Percentiles rank a stretch among this genome's conserved stretches.
phyloP scores from a whole-genome alignment of 2,329 filamentous ascomycete genomes.

The Hymenoscyphus infarciens region DNA sequence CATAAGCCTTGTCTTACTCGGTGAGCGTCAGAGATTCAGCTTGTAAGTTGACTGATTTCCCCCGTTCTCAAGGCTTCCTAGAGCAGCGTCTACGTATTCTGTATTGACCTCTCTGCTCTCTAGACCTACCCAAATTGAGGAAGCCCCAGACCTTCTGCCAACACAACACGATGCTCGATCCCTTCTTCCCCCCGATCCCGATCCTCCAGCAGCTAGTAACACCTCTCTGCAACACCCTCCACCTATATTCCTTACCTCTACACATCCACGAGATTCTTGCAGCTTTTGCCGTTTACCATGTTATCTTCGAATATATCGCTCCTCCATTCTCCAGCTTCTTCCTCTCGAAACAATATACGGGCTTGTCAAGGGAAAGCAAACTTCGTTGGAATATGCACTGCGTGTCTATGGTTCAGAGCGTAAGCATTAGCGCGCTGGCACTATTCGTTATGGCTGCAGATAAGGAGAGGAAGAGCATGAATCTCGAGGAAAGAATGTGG shows the following conservation, averaged over 20 bases:
- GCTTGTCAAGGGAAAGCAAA: slow-evolving; percentile 56
- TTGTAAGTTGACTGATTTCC: not conserved
- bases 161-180: slow-evolving; percentile 60
- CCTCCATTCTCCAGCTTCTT: slow-evolving; percentile 59
- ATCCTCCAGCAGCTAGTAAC: slow-evolving; percentile 46
- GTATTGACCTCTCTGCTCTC: not conserved
- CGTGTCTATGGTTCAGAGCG: slow-evolving; percentile 72
- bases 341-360: slow-evolving; percentile 56
- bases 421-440: slow-evolving; percentile 66
- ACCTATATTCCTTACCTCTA: slow-evolving; percentile 63
- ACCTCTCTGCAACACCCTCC: slow-evolving; percentile 58
- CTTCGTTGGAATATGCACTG: slow-evolving; percentile 83
- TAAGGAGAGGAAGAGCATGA: slow-evolving; percentile 60
- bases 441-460: slow-evolving; percentile 67
- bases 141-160: not conserved
- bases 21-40: not conserved
- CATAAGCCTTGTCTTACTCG: not conserved
- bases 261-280: slow-evolving; percentile 73
- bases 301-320: slow-evolving; percentile 62
- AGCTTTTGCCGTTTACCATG: slow-evolving; percentile 63
- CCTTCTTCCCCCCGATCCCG: slow-evolving; percentile 58
- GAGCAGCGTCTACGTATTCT: not conserved
- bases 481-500: slow-evolving; percentile 65
- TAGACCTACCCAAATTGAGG: not conserved
- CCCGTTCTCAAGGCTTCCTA: not conserved